Conservation (phyloP, 208 protist genomes). For the Acanthamoeba sp. region DNA sequence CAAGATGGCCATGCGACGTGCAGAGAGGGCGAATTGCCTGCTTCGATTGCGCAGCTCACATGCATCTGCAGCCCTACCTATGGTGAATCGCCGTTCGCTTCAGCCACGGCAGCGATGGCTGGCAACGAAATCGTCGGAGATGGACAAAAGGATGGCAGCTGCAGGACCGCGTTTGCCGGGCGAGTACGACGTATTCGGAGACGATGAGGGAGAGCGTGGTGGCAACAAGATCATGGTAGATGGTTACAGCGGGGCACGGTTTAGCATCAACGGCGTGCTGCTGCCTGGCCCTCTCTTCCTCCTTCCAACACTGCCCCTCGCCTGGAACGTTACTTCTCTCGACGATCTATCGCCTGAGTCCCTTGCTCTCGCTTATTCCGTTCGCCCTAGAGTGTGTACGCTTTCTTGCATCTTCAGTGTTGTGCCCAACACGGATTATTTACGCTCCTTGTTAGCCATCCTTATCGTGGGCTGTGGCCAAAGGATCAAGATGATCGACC, state of each 20-base stretch:
- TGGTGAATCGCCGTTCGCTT: no score
- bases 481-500: constrained; percentile 61
- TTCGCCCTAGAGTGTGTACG: constrained; percentile 60
- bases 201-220: no score
- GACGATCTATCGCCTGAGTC: constrained; percentile 41
- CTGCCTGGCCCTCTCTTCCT: constrained; percentile 51
- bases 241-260: not conserved
- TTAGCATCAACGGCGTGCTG: constrained; percentile 53
- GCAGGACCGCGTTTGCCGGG: constrained; percentile 11
- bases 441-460: not conserved
- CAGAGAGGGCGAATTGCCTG: no score
- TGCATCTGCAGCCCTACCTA: no score
- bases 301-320: not conserved
- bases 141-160: no score
- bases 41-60: no score
- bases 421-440: not conserved
- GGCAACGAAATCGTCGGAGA: no score
- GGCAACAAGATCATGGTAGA: constrained; percentile 54
- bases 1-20: no score
- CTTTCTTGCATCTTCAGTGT: not conserved
- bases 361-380: not conserved
- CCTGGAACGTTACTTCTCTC: constrained; percentile 34
- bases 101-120: no score
- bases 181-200: constrained; percentile 37
- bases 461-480: constrained; percentile 15